These are phyloP conservation scores for Phylloporus rhodoxanthus DNA, from an alignment of 768 basidiomycete genomes.

Conservation along the genomic window DNA sequence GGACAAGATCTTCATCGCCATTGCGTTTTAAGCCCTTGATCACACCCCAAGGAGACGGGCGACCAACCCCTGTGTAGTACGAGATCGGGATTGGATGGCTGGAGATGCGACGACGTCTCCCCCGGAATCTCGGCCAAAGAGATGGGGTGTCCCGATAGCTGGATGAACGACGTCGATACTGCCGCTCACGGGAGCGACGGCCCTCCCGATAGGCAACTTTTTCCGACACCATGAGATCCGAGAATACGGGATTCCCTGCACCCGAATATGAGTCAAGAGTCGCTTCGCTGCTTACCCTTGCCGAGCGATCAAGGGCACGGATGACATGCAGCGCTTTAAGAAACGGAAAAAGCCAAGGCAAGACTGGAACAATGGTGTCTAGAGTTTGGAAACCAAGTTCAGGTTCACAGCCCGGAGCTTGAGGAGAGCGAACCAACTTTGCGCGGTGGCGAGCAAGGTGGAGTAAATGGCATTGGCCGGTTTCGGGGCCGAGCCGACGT, in stretches of 20 bases:
- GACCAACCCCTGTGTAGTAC: constrained; percentile 18
- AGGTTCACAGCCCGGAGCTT: neutral
- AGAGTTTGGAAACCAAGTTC: too few relatives aligned
- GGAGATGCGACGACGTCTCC: neutral
- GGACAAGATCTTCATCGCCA: constrained; percentile 24
- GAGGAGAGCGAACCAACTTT: neutral
- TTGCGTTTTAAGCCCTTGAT: constrained; percentile 13
- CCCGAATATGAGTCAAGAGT: constrained; percentile 4
- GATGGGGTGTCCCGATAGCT: constrained; percentile 10
- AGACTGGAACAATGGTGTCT: neutral
- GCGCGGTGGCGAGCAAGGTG: neutral
- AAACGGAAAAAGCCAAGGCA: neutral
- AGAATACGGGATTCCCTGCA: constrained; percentile 10
- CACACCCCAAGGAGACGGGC: constrained; percentile 10
- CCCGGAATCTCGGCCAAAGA: constrained; percentile 1
- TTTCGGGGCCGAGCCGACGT: too few relatives aligned
- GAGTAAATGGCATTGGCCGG: neutral
- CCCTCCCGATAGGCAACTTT: constrained; percentile 32
- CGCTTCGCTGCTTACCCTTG: constrained; percentile 6
- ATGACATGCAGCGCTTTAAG: neutral
- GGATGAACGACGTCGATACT: constrained; percentile 12
- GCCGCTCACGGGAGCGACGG: constrained; percentile 25
- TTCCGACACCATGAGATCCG: constrained; percentile 29
- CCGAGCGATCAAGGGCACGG: neutral
- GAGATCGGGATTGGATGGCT: neutral